A percentile compares a stretch with the other conserved stretches of the same genome.
These are phyloP conservation scores for Avena eriantha DNA, from an alignment of 176 grass and related monocot species.

Conservation along the genomic window DNA sequence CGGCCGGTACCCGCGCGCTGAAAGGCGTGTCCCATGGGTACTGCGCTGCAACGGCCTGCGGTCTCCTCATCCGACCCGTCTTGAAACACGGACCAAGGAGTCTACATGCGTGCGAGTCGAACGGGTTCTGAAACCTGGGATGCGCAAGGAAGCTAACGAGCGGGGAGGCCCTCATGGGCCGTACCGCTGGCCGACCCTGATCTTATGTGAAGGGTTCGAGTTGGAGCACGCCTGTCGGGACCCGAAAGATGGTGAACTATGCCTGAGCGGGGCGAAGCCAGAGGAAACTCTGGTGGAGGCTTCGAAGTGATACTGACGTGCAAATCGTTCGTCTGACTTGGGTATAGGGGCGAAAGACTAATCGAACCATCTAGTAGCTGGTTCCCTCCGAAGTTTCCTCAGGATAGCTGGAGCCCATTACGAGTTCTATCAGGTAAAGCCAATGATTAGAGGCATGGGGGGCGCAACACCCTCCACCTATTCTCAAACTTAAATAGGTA, in stretches of 20 bases:
- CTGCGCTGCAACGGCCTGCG: constrained; percentile 31
- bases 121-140: neutral
- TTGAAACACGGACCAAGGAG: constrained; percentile 90
- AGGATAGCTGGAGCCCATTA: constrained; percentile 64
- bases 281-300: constrained; percentile 78
- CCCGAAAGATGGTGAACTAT: constrained; percentile 26
- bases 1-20: neutral
- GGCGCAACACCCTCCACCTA: constrained; percentile 41
- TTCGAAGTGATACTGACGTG: constrained; percentile 64
- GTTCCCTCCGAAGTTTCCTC: constrained; percentile 81
- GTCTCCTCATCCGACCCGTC: constrained; percentile 68
- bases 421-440: constrained; percentile 82
- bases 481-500: too few species aligned
- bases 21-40: neutral
- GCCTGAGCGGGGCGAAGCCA: constrained; percentile 65
- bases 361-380: constrained; percentile 73
- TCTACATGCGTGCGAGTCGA: constrained; percentile 48
- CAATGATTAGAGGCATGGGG: constrained; percentile 85
- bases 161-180: too few species aligned
- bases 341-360: constrained; percentile 78
- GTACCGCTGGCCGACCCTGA: constrained; percentile 56
- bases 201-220: constrained; percentile 73
- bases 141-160: too few species aligned
- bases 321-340: constrained; percentile 63
- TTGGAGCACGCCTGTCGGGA: constrained; percentile 61